These are phyloP conservation scores for Cerrena zonata DNA, from an alignment of 1,284 basidiomycete genomes.

Conservation along the genomic window DNA sequence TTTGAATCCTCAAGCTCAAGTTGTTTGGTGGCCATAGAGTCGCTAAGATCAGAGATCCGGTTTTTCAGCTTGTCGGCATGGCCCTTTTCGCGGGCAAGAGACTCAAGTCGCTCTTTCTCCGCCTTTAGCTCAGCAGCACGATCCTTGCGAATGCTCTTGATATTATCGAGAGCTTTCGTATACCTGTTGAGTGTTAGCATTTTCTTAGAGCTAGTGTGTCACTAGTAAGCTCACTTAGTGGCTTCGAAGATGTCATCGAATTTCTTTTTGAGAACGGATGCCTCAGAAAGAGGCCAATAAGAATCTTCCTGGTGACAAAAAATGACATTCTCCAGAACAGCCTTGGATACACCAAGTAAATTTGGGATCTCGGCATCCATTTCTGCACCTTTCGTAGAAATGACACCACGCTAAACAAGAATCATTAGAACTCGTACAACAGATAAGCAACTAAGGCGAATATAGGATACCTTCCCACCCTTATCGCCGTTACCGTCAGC, in stretches of 20 bases:
- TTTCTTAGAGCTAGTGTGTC: neutral
- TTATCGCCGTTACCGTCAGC: constrained; percentile 66
- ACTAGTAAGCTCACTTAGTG: constrained; percentile 60
- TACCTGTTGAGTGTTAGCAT: constrained; percentile 50
- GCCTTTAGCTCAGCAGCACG: constrained; percentile 86
- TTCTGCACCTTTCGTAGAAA: constrained; percentile 94
- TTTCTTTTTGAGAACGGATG: constrained; percentile 90
- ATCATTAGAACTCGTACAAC: constrained; percentile 6
- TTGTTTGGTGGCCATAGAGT: constrained; percentile 65
- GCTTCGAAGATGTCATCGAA: constrained; percentile 99
- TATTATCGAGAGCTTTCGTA: constrained; percentile 93
- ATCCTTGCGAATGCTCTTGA: constrained; percentile 87
- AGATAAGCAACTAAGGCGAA: neutral
- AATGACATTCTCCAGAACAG: constrained; percentile 97
- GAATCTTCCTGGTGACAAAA: constrained; percentile 99
- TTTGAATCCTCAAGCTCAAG: constrained; percentile 71
- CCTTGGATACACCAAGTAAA: constrained; percentile 91
- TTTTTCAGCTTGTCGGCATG: constrained; percentile 79
- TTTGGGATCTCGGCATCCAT: constrained; percentile 92
- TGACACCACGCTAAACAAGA: constrained; percentile 63
- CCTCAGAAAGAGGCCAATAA: constrained; percentile 95
- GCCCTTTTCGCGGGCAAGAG: constrained; percentile 77
- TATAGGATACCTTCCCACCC: constrained; percentile 63
- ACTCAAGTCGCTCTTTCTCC: constrained; percentile 83
- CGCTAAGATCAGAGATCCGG: constrained; percentile 62